Conservation (phyloP, 768 basidiomycete species). For the Naganishia randhawae region DNA sequence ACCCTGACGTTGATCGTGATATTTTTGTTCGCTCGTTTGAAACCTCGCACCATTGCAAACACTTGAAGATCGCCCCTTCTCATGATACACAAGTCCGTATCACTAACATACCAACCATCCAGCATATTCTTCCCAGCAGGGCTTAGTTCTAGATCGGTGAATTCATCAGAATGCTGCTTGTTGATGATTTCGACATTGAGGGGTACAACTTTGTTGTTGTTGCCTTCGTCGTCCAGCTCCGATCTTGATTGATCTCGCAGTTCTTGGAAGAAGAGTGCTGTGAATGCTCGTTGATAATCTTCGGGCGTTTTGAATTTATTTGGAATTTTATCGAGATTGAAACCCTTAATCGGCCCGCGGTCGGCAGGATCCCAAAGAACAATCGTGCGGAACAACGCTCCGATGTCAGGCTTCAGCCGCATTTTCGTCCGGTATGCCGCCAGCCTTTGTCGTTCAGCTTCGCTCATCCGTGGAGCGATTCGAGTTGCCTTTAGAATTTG, state of each 20-base stretch:
- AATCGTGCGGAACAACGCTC: constrained; percentile 68
- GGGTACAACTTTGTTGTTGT: constrained; percentile 46
- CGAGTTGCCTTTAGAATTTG: constrained; percentile 5
- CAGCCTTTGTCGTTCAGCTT: constrained; percentile 54
- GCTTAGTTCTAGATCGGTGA: constrained; percentile 70
- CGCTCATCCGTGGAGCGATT: constrained; percentile 27
- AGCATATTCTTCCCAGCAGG: constrained; percentile 59
- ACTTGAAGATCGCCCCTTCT: constrained; percentile 56
- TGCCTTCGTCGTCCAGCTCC: constrained; percentile 62
- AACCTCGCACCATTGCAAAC: constrained; percentile 69
- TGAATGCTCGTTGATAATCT: constrained; percentile 71
- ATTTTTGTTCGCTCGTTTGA: constrained; percentile 53
- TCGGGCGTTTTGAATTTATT: constrained; percentile 62
- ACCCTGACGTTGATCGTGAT: constrained; percentile 61
- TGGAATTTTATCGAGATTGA: constrained; percentile 55
- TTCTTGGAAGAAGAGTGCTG: constrained; percentile 80
- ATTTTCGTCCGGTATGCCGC: constrained; percentile 62
- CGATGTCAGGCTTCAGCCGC: constrained; percentile 78
- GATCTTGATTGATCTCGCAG: constrained; percentile 83
- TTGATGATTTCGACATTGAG: constrained; percentile 65
- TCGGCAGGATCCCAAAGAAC: constrained; percentile 74
- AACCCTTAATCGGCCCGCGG: constrained; percentile 31
- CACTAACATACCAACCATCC: constrained; percentile 70
- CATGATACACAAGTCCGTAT: constrained; percentile 81
- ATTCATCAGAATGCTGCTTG: constrained; percentile 72